Base-by-base conservation (phyloP, 2,329 filamentous ascomycete species). In the Dendrostoma leiphaemia region DNA sequence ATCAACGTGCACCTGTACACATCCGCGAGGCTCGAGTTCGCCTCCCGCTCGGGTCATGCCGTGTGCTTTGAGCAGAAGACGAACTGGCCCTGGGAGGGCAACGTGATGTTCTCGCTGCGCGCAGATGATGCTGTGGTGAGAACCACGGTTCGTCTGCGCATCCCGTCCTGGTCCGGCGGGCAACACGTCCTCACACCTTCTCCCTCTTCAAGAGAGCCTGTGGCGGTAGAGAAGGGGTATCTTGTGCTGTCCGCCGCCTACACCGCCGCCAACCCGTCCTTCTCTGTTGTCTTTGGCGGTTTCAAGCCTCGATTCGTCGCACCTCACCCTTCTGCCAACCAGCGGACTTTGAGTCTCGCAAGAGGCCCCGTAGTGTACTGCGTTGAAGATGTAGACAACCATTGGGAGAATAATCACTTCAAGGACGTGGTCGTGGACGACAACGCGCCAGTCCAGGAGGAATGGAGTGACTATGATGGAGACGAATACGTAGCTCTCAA, bases 311-410 rank as follows among this genome's bases (percentile, higher is more conserved):
- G 77, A 29, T 74, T 76, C 48, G 60, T 83, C 3, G 65, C 74
- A 2, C 80, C 82, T 0, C 79, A 85, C 60, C 81, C 81, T 0
- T 78, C 79, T 59, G 79, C 81, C 0, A 78, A 78, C 59, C 80
- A 84, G 60, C 67, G 75, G n/a, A 80, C 77, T 2, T 59, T 83
- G 34, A 73, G 77, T 1, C 64, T 85, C 6, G 80, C 76, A 2
- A 73, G 82, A 4, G 83, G 83, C 0, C 83, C 82, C 0, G 62
- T 86, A 6, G 69, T 85, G 5, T 86, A 85, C 64, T 86, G 82
- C 54, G 73, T 80, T 4, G 83, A 86, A 61, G 82, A 85, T 52
- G 61, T 72, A 6, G 82, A 85, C 60, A 83, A 85, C 53, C 32
- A 67, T 1, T 83, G 79, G 78, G 81, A 79, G 48, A 61, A 69